Percentiles rank a stretch among this genome's conserved stretches.
Evolutionary conservation across 257 asterid species (phyloP).

Genomic region (Solanum pennellii): DNA sequence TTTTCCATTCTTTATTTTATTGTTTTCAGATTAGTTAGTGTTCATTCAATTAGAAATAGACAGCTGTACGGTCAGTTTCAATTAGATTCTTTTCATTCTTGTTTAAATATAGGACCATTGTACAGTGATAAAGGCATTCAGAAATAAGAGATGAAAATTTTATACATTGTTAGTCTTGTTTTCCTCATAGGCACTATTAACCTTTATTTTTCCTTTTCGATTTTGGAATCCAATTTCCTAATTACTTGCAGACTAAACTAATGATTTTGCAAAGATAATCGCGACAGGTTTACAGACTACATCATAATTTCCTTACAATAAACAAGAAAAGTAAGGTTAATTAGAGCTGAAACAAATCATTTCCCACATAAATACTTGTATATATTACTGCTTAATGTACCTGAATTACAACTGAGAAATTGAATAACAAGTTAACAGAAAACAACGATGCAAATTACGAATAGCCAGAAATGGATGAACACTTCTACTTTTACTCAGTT

Average conservation of each 20-base stretch:
- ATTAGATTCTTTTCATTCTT: too few species aligned
- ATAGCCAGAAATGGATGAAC: background rate
- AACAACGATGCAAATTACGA: background rate
- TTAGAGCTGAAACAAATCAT: background rate
- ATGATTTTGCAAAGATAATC: too few species aligned
- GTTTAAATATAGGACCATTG: too few species aligned
- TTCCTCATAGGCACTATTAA: background rate
- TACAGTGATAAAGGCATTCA: too few species aligned
- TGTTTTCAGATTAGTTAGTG: too few species aligned
- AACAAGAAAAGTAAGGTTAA: background rate
- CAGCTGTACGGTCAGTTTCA: too few species aligned
- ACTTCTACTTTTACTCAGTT: background rate
- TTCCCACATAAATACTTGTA: background rate
- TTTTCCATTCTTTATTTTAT: too few species aligned
- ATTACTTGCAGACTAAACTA: background rate
- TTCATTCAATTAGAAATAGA: too few species aligned
- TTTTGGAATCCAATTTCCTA: background rate
- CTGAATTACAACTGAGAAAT: background rate
- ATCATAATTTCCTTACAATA: too few species aligned
- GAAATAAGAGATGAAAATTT: too few species aligned
- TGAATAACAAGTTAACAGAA: background rate
- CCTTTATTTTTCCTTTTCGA: background rate
- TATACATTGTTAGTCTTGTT: too few species aligned
- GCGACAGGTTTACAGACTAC: background rate
- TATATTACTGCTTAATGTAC: too few species aligned